These are phyloP conservation scores for Hamigera avellanea DNA, from an alignment of 495 filamentous ascomycete genomes.

Conservation along the genomic window DNA sequence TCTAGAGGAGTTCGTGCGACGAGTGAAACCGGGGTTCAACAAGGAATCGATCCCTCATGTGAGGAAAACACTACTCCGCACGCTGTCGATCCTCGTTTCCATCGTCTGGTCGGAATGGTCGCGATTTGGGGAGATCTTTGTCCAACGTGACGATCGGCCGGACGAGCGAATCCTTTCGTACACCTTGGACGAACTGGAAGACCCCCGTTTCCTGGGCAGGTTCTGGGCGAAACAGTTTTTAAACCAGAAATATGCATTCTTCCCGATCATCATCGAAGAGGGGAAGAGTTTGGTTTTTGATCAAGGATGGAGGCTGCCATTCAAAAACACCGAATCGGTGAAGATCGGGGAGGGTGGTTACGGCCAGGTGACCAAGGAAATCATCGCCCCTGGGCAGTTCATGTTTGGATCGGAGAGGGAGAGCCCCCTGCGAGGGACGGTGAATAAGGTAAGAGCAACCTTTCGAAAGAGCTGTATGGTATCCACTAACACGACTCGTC, in stretches of 20 bases:
- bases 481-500: neutral
- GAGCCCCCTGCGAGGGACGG: no score
- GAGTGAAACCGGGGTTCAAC: neutral
- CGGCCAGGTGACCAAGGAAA: slow-evolving; percentile 6
- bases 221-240: slow-evolving; percentile 1
- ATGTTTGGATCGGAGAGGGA: no score
- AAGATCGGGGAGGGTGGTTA: slow-evolving; percentile 2
- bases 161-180: slow-evolving; percentile 3
- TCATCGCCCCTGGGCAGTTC: slow-evolving; percentile 4
- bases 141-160: slow-evolving; percentile 1
- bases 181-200: neutral
- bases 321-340: neutral
- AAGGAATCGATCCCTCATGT: neutral
- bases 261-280: slow-evolving; percentile 7
- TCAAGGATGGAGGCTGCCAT: slow-evolving; percentile 8
- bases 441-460: no score
- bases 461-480: no score
- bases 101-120: slow-evolving; percentile 5
- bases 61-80: slow-evolving; percentile 3
- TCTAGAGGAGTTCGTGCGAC: slow-evolving; percentile 1
- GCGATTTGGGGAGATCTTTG: slow-evolving; percentile 2
- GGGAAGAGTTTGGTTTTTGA: neutral
- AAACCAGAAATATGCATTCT: slow-evolving; percentile 3
- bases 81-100: slow-evolving; percentile 6
- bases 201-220: neutral